Base-by-base conservation (phyloP, 306 rosid species). In the Adenanthera pavonina region DNA sequence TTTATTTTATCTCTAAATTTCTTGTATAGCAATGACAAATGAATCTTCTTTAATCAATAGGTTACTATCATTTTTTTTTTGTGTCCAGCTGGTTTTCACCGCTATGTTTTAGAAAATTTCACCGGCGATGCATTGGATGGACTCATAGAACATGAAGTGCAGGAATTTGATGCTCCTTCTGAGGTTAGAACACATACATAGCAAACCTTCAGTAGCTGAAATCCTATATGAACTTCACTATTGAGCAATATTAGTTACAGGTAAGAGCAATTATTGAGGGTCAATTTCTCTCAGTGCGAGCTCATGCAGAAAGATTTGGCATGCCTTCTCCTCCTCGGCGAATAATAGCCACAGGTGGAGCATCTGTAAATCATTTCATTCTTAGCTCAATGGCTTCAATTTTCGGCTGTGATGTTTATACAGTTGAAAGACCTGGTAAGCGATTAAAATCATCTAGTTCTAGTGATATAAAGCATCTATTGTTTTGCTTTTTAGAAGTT, bases 291-390 rank as follows among this genome's bases (percentile, higher is more conserved):
- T 95, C 99, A 6, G 92, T 95, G 97, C 88, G 97, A 36, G 98
- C 94, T 81, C 99, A 95, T 83, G 93, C 97, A 12, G 99, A 95
- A 86, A 92, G 99, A 85, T 89, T 92, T 43, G 99, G 99, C 71
- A 90, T 95, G 97, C 97, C 98, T 77, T 87, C 86, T 51, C 97
- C 97, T 74, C 97, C 99, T 48, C 90, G 83, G 76, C 88, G 96
- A 82, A 87, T 95, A 60, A 95, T 95, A 86, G 99, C 98, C 70
- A 95, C 99, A 1, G 99, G 99, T 7, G 99, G 99, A 77, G 99
- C 98, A 8, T 95, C 99, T 19, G 87, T 90, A 35, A 95, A 92
- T 87, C 82, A 81, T n/a, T 52, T 75, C 81, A 95, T 95, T 75
- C 98, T 95, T 51, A 79, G 81, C 82, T 65, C 92, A 41, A 83